Evolutionary conservation across 176 grass and related monocot genomes (phyloP), one percentile per base, ranked within the genome.

Genomic region (Thalia dealbata): DNA sequence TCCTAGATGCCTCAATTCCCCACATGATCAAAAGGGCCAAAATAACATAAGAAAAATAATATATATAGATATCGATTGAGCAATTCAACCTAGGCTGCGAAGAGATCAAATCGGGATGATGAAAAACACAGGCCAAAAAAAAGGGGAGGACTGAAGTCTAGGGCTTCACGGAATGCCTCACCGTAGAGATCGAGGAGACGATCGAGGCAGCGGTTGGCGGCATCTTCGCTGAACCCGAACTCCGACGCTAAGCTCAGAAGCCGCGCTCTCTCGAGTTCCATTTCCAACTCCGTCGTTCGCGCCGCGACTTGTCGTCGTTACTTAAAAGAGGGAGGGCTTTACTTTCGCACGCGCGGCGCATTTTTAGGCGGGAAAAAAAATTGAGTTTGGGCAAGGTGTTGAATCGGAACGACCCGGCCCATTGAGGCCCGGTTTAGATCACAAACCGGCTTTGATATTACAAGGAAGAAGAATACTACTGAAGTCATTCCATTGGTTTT

Each of bases 131-230:
- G n/a, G 50, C 43, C 4, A n/a, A 59, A 24, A 42, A n/a, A n/a
- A n/a, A n/a, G n/a, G n/a, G n/a, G 32, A 4, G 11, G 10, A 59
- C 28, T 62, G 14, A 27, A 73, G 0, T 29, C 45, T 67, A 73
- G 18, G 50, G 60, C 35, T 76, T n/a, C 19, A 28, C 50, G 64
- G 25, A 10, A 73, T 19, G 73, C 11, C 83, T 68, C 65, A 95
- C 87, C 87, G 74, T 95, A 90, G 74, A 87, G 18, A 69, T 87
- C 46, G 82, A 85, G 41, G 75, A 90, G 82, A 28, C 77, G 68
- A 61, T 71, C 67, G 14, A 79, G 59, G 52, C 77, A 71, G 18
- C 62, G 54, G 23, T 23, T 79, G 9, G 77, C 66, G 54, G 58
- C 35, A 42, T 62, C 77, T 56, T 79, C 67, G 21, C 71, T 67